A percentile compares a stretch with the other conserved stretches of the same genome.
Conservation (phyloP, 257 asterid genomes). For the Salvia splendens region DNA sequence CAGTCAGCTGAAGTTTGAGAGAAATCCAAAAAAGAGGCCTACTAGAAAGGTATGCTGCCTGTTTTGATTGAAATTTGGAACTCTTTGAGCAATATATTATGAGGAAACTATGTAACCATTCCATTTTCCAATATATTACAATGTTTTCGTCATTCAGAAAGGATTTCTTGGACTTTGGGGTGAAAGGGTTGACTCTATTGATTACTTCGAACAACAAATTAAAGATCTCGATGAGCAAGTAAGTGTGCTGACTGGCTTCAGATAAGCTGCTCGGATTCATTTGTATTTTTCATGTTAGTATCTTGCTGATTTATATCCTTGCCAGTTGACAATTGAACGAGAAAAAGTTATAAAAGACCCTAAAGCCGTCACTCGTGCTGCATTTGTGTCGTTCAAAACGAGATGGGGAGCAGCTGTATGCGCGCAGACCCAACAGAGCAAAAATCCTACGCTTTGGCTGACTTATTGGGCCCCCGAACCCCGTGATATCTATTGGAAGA, state of each 20-base stretch:
- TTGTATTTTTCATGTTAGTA: background rate
- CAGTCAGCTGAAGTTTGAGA: conserved; percentile 80
- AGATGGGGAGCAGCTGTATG: conserved; percentile 99
- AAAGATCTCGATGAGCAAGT: conserved; percentile 67
- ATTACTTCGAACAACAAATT: conserved; percentile 61
- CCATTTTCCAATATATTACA: background rate
- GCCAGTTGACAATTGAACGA: conserved; percentile 66
- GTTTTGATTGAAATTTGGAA: background rate
- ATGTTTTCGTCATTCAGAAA: conserved; percentile 53
- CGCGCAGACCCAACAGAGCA: conserved; percentile 96
- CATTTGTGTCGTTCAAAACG: conserved; percentile 87
- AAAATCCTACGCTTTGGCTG: conserved; percentile 80
- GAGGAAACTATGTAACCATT: background rate
- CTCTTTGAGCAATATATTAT: conserved; percentile 14
- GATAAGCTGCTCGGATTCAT: background rate
- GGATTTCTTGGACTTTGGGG: conserved; percentile 95
- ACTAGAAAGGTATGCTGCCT: conserved; percentile 59
- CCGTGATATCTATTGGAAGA: conserved; percentile 91
- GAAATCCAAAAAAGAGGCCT: conserved; percentile 68
- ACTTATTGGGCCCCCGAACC: conserved; percentile 99
- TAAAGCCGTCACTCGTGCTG: conserved; percentile 65
- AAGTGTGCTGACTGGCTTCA: conserved; percentile 30
- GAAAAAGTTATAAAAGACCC: conserved; percentile 67
- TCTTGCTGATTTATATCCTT: conserved; percentile 13
- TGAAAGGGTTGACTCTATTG: conserved; percentile 71